Base-by-base conservation (phyloP, 768 basidiomycete genomes). In the Fistulinella prunicolor region DNA sequence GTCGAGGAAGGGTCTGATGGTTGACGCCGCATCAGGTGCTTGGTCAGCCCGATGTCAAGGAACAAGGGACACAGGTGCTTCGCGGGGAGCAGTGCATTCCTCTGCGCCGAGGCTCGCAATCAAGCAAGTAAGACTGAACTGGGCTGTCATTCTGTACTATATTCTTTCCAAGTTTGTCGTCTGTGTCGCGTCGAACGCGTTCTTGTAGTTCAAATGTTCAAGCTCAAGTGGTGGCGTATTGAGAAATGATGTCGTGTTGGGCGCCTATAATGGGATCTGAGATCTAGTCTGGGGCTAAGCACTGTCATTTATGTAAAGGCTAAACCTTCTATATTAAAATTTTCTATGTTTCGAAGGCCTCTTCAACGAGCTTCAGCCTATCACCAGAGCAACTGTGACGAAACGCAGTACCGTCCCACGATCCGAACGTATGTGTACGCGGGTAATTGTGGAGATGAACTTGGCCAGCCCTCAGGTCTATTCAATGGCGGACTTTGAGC, bases 61-160 rank as follows among this genome's bases (percentile, higher is more conserved):
- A 79, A 43, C 73, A 81, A 36, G 81, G 80, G 0, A 64, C 76
- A 51, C 65, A 72, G 42, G 80, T 83, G 21, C 69, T 83, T 23
- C 71, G 74, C 21, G 82, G 82, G 17, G 66, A 74, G 49, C 71
- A 67, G 6, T 58, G 70, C 3, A 63, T 72, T 38, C 69, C 70
- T 6, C 52, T 38, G 37, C 58, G 63, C 30, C 50, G 56, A 46
- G 53, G 49, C 19, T 68, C 67, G 6, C 44, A 50, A 24, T 58
- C 55, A 5, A 47, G 40, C 55, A 64, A 64, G 38, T 41, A 60
- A 48, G 22, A 23, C 3, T 12, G 39, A 53, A 19, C 13, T 10
- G 30, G 30, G 30, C 10, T 10, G 6, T 28, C 26, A 28, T 10
- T 28, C 10, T 38, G 42, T 51, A 43, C 1, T n/a, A 41, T 38